phyloP scores from a whole-genome alignment of 352 stramenopile genomes.

The Pythium vanterpoolii region DNA sequence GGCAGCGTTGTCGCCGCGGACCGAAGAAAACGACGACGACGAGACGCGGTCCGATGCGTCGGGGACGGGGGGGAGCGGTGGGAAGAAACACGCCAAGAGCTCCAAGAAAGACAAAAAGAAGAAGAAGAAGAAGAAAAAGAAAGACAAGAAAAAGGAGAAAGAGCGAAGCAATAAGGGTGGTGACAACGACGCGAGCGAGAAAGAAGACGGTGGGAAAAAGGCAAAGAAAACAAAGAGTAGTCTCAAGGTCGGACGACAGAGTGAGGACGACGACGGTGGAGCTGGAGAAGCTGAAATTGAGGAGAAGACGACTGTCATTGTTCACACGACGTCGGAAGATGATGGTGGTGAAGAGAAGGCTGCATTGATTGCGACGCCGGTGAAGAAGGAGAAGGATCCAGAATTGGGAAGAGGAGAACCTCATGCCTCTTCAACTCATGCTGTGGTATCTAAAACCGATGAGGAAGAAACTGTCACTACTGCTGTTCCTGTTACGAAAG shows the following conservation, averaged over 20 bases:
- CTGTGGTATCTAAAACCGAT: background rate
- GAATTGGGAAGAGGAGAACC: no score
- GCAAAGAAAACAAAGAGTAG: constrained; percentile 14
- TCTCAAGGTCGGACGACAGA: background rate
- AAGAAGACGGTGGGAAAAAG: constrained; percentile 15
- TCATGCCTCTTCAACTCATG: no score
- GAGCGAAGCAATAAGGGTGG: constrained; percentile 12
- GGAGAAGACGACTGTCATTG: constrained; percentile 5
- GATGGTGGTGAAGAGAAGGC: constrained; percentile 5
- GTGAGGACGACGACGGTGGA: background rate
- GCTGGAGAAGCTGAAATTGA: background rate
- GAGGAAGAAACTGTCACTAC: background rate
- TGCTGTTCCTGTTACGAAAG: background rate
- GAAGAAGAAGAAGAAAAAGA: constrained; percentile 71
- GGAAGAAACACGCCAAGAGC: constrained; percentile 33
- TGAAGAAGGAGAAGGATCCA: constrained; percentile 6
- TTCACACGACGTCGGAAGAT: constrained; percentile 3
- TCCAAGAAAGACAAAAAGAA: constrained; percentile 44
- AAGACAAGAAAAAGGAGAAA: constrained; percentile 26
- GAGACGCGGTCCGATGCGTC: constrained; percentile 32
- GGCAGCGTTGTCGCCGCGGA: constrained; percentile 15
- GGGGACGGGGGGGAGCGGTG: constrained; percentile 26
- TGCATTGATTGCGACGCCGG: background rate
- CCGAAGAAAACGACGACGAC: constrained; percentile 27
- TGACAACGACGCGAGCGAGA: constrained; percentile 21